Evolutionary conservation across 2,329 filamentous ascomycete species (phyloP).

Genomic region (Ceratocystis harringtonii): DNA sequence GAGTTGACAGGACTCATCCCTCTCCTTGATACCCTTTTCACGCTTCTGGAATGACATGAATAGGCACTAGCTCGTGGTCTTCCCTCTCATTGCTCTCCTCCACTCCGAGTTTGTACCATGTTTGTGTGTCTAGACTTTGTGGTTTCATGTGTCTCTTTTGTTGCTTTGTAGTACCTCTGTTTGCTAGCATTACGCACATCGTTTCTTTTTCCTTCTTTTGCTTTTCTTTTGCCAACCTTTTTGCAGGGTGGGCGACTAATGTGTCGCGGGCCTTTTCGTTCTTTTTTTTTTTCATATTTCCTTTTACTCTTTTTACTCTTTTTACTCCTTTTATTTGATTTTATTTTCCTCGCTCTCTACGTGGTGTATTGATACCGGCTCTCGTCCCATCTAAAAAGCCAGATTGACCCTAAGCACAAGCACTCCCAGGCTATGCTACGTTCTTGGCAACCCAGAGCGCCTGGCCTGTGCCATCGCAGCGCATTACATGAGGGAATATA

Average conservation of each 20-base stretch:
- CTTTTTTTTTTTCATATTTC: neutral
- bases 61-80: neutral
- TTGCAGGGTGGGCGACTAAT: neutral
- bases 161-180: constrained; percentile 5
- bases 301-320: neutral
- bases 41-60: constrained; percentile 11
- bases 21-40: constrained; percentile 17
- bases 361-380: neutral
- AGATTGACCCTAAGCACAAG: neutral
- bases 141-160: constrained; percentile 5
- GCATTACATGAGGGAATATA: constrained; percentile 2
- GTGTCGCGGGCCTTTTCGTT: neutral
- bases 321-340: neutral
- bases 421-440: neutral
- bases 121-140: constrained; percentile 7
- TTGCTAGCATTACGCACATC: constrained; percentile 1
- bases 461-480: neutral
- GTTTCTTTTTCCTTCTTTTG: neutral
- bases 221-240: neutral
- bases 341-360: no score
- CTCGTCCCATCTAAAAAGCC: neutral
- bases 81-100: neutral
- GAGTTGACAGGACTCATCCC: constrained; percentile 1
- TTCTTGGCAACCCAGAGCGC: neutral
- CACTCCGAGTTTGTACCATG: neutral